Percentiles rank a stretch among this genome's conserved stretches.
Evolutionary conservation across 805 yeast genomes (phyloP).

Genomic region (Candida odintsovae): DNA sequence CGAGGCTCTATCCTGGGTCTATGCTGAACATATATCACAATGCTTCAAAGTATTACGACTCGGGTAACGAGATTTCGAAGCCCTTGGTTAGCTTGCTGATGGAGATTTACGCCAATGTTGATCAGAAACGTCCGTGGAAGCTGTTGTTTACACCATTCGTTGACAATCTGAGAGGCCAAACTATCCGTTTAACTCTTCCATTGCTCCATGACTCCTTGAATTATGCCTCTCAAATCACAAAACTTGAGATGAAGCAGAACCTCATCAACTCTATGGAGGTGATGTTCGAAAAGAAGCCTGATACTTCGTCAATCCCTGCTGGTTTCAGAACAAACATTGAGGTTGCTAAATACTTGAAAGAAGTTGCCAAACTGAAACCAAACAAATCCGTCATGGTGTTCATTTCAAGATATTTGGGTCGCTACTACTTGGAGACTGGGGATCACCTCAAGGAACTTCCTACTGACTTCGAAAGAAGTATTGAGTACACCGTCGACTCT

Average conservation of each 20-base stretch:
- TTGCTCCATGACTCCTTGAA: conserved; percentile 8
- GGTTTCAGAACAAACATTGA: conserved; percentile 7
- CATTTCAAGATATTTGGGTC: conserved; percentile 18
- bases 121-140: conserved; percentile 9
- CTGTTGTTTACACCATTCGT: conserved; percentile 9
- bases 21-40: conserved; percentile 21
- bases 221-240: conserved; percentile 5
- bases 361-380: neutral
- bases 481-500: conserved; percentile 14
- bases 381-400: conserved; percentile 7
- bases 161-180: conserved; percentile 2
- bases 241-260: neutral
- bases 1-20: conserved; percentile 5
- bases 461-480: conserved; percentile 5
- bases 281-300: conserved; percentile 8
- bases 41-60: conserved; percentile 3
- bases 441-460: conserved; percentile 4
- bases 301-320: conserved; percentile 1
- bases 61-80: neutral
- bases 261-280: conserved; percentile 11
- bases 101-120: conserved; percentile 1
- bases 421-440: conserved; percentile 17
- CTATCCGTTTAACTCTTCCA: conserved; percentile 2
- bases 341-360: conserved; percentile 13
- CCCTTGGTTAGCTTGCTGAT: conserved; percentile 1